Base-by-base conservation (phyloP, 805 yeast species). In the Torulaspora franciscae region DNA sequence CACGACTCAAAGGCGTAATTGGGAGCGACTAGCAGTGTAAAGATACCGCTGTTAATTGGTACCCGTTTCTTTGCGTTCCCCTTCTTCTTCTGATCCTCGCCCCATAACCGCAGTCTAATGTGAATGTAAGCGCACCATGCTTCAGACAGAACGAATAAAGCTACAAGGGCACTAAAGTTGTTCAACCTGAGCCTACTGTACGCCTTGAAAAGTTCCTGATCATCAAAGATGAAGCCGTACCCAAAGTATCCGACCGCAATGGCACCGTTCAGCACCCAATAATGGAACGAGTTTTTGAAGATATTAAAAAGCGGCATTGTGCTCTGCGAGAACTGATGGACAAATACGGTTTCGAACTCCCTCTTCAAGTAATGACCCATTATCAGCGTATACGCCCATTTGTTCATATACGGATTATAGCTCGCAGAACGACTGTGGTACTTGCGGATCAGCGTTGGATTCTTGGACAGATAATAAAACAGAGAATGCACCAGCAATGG, bases 241-340 rank as follows among this genome's bases (percentile, higher is more conserved):
- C 72, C 55, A 57, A 68, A 80, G 76, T 83, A 55, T 70, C 58
- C 50, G 51, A 74, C 35, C 54, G 74, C 54, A 68, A 73, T 64
- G 9, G 77, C 61, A 7, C 98, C 97, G 43, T 89, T 83, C 53
- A 91, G 70, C n/a, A 86, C 64, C 97, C 97, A 91, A 69, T 93
- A 93, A 65, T 93, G 97, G 53, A 77, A 72, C 32, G 89, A 82
- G 70, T 93, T 93, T 69, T 90, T 88, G 75, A 91, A 85, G 47
- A 93, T 68, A 66, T 88, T 85, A 63, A 79, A 76, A 34, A 85
- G 58, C 3, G 99, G 99, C 99, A 93, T 93, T 10, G 99, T 93
- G 22, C 87, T 81, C 47, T 80, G 72, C 17, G 96, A 85, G 62
- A 93, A 93, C 49, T 76, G 74, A 68, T 93, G 99, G 41, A 93